A percentile compares a stretch with the other conserved stretches of the same genome.
Conservation (phyloP, 495 filamentous ascomycete genomes). For the Amorphotheca resinae region DNA sequence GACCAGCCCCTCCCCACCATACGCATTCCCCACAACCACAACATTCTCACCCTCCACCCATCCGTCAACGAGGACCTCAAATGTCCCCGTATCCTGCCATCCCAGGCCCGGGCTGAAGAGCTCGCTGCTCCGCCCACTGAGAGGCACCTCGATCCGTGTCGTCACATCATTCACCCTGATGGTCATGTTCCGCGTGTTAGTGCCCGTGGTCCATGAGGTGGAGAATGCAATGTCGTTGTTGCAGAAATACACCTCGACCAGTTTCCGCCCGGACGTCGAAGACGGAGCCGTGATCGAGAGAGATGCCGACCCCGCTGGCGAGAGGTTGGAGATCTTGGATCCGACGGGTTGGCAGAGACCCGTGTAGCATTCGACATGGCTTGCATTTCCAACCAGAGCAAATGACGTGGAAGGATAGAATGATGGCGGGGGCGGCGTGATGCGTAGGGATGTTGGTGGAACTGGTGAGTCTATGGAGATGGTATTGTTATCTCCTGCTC, state of each 20-base stretch:
- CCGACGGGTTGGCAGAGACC: slow-evolving; percentile 29
- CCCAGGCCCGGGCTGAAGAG: slow-evolving; percentile 30
- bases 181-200: slow-evolving; percentile 32
- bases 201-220: slow-evolving; percentile 27
- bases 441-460: slow-evolving; percentile 16
- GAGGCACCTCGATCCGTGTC: slow-evolving; percentile 29
- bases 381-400: slow-evolving; percentile 21
- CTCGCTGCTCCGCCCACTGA: slow-evolving; percentile 33
- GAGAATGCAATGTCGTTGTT: slow-evolving; percentile 35
- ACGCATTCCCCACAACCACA: slow-evolving; percentile 30
- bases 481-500: slow-evolving; percentile 25
- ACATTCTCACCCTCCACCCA: slow-evolving; percentile 29
- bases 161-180: slow-evolving; percentile 29
- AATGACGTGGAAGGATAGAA: slow-evolving; percentile 29
- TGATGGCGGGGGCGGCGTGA: slow-evolving; percentile 20
- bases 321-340: slow-evolving; percentile 27
- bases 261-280: slow-evolving; percentile 21
- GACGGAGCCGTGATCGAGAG: slow-evolving; percentile 17
- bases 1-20: slow-evolving; percentile 21
- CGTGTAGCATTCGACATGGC: slow-evolving; percentile 19
- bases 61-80: slow-evolving; percentile 28
- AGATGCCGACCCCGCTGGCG: slow-evolving; percentile 19
- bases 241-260: slow-evolving; percentile 30
- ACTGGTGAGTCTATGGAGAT: slow-evolving; percentile 20
- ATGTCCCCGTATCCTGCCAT: slow-evolving; percentile 31